These are phyloP conservation scores for Sideroxylon spinosum DNA, from an alignment of 179 eudicot genomes.

Conservation along the genomic window DNA sequence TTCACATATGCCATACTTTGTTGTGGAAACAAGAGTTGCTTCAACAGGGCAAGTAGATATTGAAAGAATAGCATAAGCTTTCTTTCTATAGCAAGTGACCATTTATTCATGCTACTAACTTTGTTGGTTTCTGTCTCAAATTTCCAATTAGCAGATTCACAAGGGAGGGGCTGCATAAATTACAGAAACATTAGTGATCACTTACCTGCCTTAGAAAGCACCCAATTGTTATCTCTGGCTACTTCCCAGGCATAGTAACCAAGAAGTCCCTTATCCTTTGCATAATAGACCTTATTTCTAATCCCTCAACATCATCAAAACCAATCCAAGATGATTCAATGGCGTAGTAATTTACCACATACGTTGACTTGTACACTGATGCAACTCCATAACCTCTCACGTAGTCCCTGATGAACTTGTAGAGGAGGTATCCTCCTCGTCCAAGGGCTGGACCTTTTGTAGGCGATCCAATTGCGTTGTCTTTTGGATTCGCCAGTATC, in stretches of 20 bases:
- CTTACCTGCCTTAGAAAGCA: constrained; percentile 37
- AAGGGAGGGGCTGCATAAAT: background rate
- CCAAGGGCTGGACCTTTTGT: constrained; percentile 32
- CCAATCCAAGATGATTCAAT: constrained; percentile 41
- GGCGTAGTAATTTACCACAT: constrained; percentile 28
- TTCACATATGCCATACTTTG: background rate
- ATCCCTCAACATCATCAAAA: constrained; percentile 48
- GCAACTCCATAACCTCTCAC: constrained; percentile 21
- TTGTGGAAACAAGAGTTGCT: background rate
- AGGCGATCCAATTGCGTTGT: constrained; percentile 26
- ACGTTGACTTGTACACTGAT: constrained; percentile 27
- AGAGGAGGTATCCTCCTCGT: constrained; percentile 30
- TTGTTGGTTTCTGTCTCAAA: background rate
- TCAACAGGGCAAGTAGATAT: background rate
- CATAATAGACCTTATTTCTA: constrained; percentile 41
- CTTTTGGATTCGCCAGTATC: constrained; percentile 29
- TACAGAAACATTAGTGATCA: background rate
- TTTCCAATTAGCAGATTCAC: background rate
- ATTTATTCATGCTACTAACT: background rate
- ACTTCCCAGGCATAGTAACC: constrained; percentile 38
- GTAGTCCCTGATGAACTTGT: constrained; percentile 22
- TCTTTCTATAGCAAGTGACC: background rate
- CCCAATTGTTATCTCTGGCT: constrained; percentile 39
- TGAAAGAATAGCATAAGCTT: background rate
- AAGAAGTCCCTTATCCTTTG: constrained; percentile 35